phyloP scores from a whole-genome alignment of 2,329 filamentous ascomycete genomes.

The Sordariomycetes sp. region DNA sequence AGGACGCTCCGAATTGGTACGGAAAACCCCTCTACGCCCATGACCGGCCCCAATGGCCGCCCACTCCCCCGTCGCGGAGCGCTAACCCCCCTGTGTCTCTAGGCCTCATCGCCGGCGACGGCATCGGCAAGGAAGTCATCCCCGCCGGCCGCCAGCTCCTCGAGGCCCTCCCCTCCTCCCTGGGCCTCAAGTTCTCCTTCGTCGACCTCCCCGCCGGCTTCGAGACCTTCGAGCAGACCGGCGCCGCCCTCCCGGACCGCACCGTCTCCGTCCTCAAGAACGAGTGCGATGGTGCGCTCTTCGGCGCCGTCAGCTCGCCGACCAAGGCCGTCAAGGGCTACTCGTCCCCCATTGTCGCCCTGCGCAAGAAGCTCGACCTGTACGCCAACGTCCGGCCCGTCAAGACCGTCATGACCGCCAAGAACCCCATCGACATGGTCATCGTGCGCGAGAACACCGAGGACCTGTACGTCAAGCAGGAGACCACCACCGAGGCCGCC shows the following conservation, averaged over 20 bases:
- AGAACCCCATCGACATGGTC: conserved; percentile 79
- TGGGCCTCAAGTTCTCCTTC: conserved; percentile 89
- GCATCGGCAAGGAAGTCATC: conserved; percentile 97
- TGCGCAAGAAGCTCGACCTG: conserved; percentile 88
- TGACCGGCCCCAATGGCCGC: conserved; percentile 62
- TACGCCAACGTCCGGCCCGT: conserved; percentile 97
- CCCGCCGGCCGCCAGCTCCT: conserved; percentile 85
- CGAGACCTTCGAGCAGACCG: conserved; percentile 84
- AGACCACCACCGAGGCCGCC: conserved; percentile 67
- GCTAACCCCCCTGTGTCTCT: conserved; percentile 2
- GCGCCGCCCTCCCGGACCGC: conserved; percentile 76
- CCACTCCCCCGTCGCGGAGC: background rate
- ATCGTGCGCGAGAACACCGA: conserved; percentile 99
- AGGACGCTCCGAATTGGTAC: conserved; percentile 59
- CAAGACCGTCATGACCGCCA: conserved; percentile 62
- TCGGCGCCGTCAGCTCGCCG: conserved; percentile 86
- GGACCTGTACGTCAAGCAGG: conserved; percentile 96
- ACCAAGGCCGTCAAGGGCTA: conserved; percentile 86
- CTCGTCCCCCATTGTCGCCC: conserved; percentile 90
- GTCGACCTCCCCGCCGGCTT: conserved; percentile 88
- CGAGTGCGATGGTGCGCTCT: conserved; percentile 92
- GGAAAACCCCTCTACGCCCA: conserved; percentile 31
- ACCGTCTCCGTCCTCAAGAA: conserved; percentile 82
- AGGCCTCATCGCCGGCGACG: conserved; percentile 96
- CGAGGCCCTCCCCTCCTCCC: conserved; percentile 83